Evolutionary conservation across 768 basidiomycete genomes (phyloP).

Genomic region (Pisolithus sp.): DNA sequence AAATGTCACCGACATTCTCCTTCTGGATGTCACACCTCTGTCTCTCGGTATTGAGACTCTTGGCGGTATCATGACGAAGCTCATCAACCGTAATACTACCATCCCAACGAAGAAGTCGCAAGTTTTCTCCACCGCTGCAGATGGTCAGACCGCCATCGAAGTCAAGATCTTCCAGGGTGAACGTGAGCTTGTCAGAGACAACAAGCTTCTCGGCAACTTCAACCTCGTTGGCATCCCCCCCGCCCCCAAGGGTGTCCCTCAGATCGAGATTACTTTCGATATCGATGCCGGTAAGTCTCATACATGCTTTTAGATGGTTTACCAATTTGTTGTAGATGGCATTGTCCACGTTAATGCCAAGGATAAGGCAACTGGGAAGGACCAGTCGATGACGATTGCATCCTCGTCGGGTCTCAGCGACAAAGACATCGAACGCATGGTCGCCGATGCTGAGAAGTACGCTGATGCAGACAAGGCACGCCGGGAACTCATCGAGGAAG

Average conservation of each 20-base stretch:
- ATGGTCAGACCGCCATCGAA: slow-evolving; percentile 98
- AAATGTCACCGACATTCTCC: slow-evolving; percentile 90
- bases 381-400: slow-evolving; percentile 95
- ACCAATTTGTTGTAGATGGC: slow-evolving; percentile 49
- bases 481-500: slow-evolving; percentile 84
- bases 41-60: slow-evolving; percentile 96
- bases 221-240: slow-evolving; percentile 97
- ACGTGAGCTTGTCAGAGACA: slow-evolving; percentile 96
- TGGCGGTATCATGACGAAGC: slow-evolving; percentile 99
- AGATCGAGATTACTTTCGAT: slow-evolving; percentile 87
- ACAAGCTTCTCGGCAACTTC: slow-evolving; percentile 99
- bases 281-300: slow-evolving; percentile 77
- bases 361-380: slow-evolving; percentile 87
- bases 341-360: slow-evolving; percentile 97
- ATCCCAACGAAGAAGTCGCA: slow-evolving; percentile 99
- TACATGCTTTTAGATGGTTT: not conserved
- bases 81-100: slow-evolving; percentile 97
- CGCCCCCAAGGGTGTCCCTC: slow-evolving; percentile 68
- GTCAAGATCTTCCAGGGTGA: slow-evolving; percentile 99
- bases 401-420: slow-evolving; percentile 95
- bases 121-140: slow-evolving; percentile 97
- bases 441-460: slow-evolving; percentile 87
- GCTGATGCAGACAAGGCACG: slow-evolving; percentile 91
- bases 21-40: slow-evolving; percentile 93
- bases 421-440: slow-evolving; percentile 97